Evolutionary conservation across 306 rosid species (phyloP).

Genomic region (Nissolia schottii): DNA sequence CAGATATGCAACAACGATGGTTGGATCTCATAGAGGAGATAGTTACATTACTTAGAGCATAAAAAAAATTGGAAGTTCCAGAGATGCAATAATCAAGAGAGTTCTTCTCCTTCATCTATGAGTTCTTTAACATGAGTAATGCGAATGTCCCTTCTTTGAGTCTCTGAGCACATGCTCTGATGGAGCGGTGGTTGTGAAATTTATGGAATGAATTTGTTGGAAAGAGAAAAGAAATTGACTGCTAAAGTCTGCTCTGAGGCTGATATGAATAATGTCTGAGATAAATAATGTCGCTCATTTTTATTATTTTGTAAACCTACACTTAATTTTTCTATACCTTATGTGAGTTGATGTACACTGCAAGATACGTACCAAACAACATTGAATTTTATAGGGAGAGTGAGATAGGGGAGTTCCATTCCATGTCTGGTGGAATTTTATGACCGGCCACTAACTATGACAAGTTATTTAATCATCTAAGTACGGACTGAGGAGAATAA

Average conservation of each 20-base stretch:
- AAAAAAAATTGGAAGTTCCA: background rate
- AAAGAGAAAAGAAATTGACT: background rate
- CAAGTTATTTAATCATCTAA: background rate
- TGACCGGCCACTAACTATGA: background rate
- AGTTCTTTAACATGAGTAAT: background rate
- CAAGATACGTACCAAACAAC: background rate
- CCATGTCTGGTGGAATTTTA: background rate
- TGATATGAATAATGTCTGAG: background rate
- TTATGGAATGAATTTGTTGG: conserved; percentile 1
- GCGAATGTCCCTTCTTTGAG: background rate
- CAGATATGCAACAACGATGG: background rate
- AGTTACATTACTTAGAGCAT: background rate
- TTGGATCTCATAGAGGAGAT: background rate
- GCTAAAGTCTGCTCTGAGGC: background rate
- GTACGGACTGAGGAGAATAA: background rate
- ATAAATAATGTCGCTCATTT: background rate
- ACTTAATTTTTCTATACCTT: background rate
- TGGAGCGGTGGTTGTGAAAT: background rate
- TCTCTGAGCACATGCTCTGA: background rate
- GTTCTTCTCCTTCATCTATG: background rate
- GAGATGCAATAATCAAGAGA: background rate
- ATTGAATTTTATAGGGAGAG: background rate
- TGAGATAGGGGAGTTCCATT: background rate
- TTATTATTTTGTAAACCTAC: background rate
- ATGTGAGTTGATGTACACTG: background rate